Evolutionary conservation across 2,329 filamentous ascomycete genomes (phyloP).

Genomic region (Annulohypoxylon truncatum): DNA sequence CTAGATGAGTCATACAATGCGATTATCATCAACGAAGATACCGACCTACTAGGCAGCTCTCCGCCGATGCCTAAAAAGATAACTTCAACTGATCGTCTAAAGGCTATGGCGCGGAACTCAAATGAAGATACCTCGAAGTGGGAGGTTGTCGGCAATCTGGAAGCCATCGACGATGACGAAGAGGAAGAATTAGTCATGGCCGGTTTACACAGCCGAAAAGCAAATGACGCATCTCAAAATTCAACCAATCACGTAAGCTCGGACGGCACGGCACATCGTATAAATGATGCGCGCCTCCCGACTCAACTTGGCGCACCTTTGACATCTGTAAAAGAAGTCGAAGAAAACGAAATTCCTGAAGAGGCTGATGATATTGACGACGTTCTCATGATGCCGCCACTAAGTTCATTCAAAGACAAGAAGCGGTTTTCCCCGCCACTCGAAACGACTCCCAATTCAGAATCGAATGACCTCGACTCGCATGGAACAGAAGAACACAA

Average conservation of each 20-base stretch:
- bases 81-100: slow-evolving; percentile 66
- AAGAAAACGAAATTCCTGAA: slow-evolving; percentile 27
- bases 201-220: slow-evolving; percentile 29
- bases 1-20: slow-evolving; percentile 41
- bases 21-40: slow-evolving; percentile 52
- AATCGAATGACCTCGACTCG: slow-evolving; percentile 11
- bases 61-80: slow-evolving; percentile 62
- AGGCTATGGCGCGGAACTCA: slow-evolving; percentile 63
- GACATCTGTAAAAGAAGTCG: slow-evolving; percentile 25
- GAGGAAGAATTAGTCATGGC: slow-evolving; percentile 49
- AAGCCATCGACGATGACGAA: slow-evolving; percentile 47
- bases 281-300: slow-evolving; percentile 38
- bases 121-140: slow-evolving; percentile 65
- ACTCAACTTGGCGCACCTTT: slow-evolving; percentile 25
- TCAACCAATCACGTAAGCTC: slow-evolving; percentile 21
- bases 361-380: slow-evolving; percentile 39
- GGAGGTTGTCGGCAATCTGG: slow-evolving; percentile 57
- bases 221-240: slow-evolving; percentile 19
- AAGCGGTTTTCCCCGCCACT: slow-evolving; percentile 46
- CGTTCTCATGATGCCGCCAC: slow-evolving; percentile 46
- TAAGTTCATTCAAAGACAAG: slow-evolving; percentile 46
- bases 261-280: slow-evolving; percentile 23
- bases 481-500: slow-evolving; percentile 14
- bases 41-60: slow-evolving; percentile 48
- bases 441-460: slow-evolving; percentile 15